Evolutionary conservation across 1,139 yeast species (phyloP).

Genomic region (Sugiyamaella japonica): DNA sequence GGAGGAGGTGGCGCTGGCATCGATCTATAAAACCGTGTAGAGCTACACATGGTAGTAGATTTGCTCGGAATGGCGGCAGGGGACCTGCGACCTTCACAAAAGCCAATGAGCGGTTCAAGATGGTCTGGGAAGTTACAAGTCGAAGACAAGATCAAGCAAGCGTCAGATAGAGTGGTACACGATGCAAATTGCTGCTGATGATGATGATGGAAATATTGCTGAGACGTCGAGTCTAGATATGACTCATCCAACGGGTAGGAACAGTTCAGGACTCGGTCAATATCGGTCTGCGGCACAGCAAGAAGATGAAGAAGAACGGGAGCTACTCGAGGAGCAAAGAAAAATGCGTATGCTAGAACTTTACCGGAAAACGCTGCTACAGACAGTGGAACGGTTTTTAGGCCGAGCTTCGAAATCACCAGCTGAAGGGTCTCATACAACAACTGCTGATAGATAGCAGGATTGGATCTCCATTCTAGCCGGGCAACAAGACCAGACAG

Average conservation of each 20-base stretch:
- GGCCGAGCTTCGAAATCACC: conserved; percentile 52
- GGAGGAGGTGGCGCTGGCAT: conserved; percentile 15
- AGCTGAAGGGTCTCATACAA: conserved; percentile 58
- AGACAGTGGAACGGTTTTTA: conserved; percentile 58
- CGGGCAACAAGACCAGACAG: conserved; percentile 65
- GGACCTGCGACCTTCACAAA: conserved; percentile 11
- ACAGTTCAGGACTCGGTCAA: conserved; percentile 38
- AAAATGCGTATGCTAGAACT: conserved; percentile 66
- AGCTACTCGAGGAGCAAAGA: conserved; percentile 61
- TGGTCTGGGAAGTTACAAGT: conserved; percentile 32
- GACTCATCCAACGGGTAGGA: conserved; percentile 22
- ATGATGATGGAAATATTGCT: conserved; percentile 13
- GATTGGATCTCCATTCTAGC: conserved; percentile 54
- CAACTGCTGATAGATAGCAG: conserved; percentile 27
- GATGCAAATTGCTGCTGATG: conserved; percentile 11
- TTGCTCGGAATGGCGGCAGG: conserved; percentile 7
- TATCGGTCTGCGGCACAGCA: conserved; percentile 48
- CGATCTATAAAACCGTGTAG: conserved; percentile 5
- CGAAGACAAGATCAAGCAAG: conserved; percentile 4
- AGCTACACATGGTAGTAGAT: conserved; percentile 1
- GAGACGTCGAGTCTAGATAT: background rate
- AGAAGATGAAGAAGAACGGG: conserved; percentile 61
- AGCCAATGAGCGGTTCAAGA: conserved; percentile 32
- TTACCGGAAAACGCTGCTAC: conserved; percentile 79
- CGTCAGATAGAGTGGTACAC: conserved; percentile 9